A percentile compares a stretch with the other conserved stretches of the same genome.
These are phyloP conservation scores for Papiliotrema terrestris DNA, from an alignment of 1,284 basidiomycete species.

Conservation along the genomic window DNA sequence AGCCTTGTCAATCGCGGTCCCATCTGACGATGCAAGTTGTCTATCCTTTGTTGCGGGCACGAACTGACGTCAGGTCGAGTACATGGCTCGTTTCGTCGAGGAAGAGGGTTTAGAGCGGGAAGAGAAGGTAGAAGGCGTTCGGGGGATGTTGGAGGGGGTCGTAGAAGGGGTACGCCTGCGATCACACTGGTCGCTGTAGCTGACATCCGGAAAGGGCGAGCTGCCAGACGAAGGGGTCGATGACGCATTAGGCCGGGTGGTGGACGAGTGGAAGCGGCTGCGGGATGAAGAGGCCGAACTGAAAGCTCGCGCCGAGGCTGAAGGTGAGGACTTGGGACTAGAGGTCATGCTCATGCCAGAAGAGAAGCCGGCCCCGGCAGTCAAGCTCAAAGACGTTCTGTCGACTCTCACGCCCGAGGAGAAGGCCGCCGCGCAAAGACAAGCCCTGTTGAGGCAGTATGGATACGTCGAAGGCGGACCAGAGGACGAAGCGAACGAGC, in stretches of 20 bases:
- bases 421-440: constrained; percentile 34
- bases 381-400: constrained; percentile 24
- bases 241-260: constrained; percentile 26
- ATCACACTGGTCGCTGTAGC: background rate
- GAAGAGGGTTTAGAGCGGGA: constrained; percentile 47
- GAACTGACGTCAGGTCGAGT: constrained; percentile 34
- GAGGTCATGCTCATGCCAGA: background rate
- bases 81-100: constrained; percentile 48
- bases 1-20: constrained; percentile 29
- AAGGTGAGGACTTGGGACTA: constrained; percentile 2
- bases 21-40: constrained; percentile 39
- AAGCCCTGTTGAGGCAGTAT: constrained; percentile 43
- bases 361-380: constrained; percentile 4
- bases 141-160: constrained; percentile 46
- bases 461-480: constrained; percentile 34
- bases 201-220: constrained; percentile 17
- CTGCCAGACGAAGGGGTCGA: constrained; percentile 29
- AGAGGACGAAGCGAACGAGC: constrained; percentile 8
- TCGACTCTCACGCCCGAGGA: constrained; percentile 42
- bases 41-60: background rate
- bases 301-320: constrained; percentile 4
- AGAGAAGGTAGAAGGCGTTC: constrained; percentile 48
- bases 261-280: constrained; percentile 37
- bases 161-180: constrained; percentile 30
- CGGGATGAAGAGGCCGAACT: constrained; percentile 19